phyloP scores from a whole-genome alignment of 768 basidiomycete genomes.

The Boletus subparvulus region DNA sequence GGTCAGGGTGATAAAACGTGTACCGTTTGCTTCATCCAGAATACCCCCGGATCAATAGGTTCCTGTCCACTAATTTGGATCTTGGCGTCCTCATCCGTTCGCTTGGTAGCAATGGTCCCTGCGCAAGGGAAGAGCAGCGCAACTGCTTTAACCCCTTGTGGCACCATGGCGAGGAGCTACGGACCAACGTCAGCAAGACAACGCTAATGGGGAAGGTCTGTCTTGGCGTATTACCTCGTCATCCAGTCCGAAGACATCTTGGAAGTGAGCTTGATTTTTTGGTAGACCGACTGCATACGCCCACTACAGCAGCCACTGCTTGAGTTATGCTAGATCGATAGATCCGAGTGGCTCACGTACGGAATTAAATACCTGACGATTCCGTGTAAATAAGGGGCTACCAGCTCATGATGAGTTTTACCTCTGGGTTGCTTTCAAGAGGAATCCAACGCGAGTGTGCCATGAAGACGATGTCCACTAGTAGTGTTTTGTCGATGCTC shows the following conservation, averaged over 20 bases:
- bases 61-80: conserved; percentile 47
- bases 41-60: conserved; percentile 58
- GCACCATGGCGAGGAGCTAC: conserved; percentile 69
- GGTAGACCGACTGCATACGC: conserved; percentile 65
- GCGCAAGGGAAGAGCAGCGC: conserved; percentile 81
- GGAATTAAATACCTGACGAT: conserved; percentile 32
- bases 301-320: conserved; percentile 46
- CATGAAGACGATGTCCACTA: conserved; percentile 13
- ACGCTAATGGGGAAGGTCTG: neutral
- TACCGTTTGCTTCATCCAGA: conserved; percentile 93
- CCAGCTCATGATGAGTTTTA: conserved; percentile 15
- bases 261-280: conserved; percentile 49
- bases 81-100: conserved; percentile 58
- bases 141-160: conserved; percentile 77
- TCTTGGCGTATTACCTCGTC: conserved; percentile 44
- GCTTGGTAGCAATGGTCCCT: conserved; percentile 47
- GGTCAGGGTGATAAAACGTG: conserved; percentile 11
- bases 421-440: conserved; percentile 72
- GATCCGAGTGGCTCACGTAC: conserved; percentile 15
- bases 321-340: conserved; percentile 1
- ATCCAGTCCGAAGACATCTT: conserved; percentile 75
- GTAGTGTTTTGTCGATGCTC: neutral
- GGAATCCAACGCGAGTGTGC: conserved; percentile 63
- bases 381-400: conserved; percentile 5
- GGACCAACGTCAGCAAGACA: neutral